Base-by-base conservation (phyloP, 768 basidiomycete species). In the Lepiota brunneoincarnata region DNA sequence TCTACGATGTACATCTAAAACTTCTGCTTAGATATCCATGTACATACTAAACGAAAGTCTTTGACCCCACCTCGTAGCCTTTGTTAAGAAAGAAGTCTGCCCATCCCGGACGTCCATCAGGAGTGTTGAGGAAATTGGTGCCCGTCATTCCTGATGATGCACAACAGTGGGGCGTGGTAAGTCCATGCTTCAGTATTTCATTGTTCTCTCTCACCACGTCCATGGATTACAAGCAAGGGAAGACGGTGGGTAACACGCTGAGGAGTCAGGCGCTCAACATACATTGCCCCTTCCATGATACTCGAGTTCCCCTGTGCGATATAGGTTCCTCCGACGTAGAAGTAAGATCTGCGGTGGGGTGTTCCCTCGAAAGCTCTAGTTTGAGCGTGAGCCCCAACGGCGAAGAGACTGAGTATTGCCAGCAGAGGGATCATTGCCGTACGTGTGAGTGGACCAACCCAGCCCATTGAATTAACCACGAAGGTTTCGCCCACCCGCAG, bases 31-130 rank as follows among this genome's bases (percentile, higher is more conserved):
- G 24, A 15, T 39, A n/a, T 41, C 20, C 17, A 10, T 37, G 9
- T 46, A 23, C 10, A 26, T n/a, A 4, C 10, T 12, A 34, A 45
- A 23, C 41, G 49, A 40, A 34, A 55, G n/a, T 54, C 24, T 28
- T 54, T 41, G 43, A 12, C 59, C n/a, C 53, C 60, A 81, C 80
- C 66, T 81, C 79, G 54, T 78, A 81, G 35, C 79, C 80, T 58
- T 75, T 57, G 46, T 69, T 63, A 53, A 81, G 59, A 51, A 82
- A 79, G 62, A 76, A 79, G 64, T 82, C 79, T n/a, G 75, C 75
- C 80, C 80, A 82, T n/a, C 80, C 80, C 9, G 69, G 61, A 56
- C 78, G 69, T 21, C 77, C 78, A 60, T 82, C 80, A 1, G 80
- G 79, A 0, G 80, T 81, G 51, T 79, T 80, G 40, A 82, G 61